Conservation (phyloP, 1,139 yeast species). For the Yamadazyma spencermartinsiae region DNA sequence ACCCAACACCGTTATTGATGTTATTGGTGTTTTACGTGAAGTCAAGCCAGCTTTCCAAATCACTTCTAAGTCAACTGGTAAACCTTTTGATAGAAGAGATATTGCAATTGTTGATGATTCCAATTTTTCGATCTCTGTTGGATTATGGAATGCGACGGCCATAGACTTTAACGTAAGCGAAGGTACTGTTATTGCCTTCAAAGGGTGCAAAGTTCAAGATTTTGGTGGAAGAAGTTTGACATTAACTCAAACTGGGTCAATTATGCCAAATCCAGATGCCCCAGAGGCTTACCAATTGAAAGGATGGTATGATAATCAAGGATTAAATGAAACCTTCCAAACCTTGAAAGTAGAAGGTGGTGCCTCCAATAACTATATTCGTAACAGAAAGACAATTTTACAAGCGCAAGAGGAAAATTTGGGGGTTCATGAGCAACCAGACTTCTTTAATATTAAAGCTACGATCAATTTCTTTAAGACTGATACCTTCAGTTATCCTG, state of each 20-base stretch:
- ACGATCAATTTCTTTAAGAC: constrained; percentile 69
- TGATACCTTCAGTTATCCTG: constrained; percentile 83
- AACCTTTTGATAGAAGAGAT: constrained; percentile 90
- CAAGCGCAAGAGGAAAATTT: constrained; percentile 69
- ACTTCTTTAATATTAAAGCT: constrained; percentile 74
- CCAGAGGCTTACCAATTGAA: constrained; percentile 84
- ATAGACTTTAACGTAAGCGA: constrained; percentile 68
- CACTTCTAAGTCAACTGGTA: constrained; percentile 90
- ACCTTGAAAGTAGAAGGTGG: constrained; percentile 49
- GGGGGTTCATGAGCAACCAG: constrained; percentile 76
- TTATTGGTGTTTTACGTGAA: constrained; percentile 79
- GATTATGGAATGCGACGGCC: constrained; percentile 91
- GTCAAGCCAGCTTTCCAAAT: constrained; percentile 76
- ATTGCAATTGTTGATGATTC: constrained; percentile 83
- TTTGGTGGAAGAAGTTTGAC: constrained; percentile 87
- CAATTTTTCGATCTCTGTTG: constrained; percentile 71
- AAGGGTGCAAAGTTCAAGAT: constrained; percentile 87
- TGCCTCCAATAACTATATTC: constrained; percentile 30
- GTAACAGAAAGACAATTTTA: constrained; percentile 62
- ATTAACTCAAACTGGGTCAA: constrained; percentile 73
- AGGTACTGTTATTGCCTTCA: constrained; percentile 88
- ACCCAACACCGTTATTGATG: constrained; percentile 75
- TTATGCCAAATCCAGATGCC: constrained; percentile 81
- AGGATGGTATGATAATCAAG: constrained; percentile 93
- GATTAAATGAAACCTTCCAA: constrained; percentile 61